Evolutionary conservation across 768 basidiomycete genomes (phyloP).

Genomic region (Pulveroboletus sp.): DNA sequence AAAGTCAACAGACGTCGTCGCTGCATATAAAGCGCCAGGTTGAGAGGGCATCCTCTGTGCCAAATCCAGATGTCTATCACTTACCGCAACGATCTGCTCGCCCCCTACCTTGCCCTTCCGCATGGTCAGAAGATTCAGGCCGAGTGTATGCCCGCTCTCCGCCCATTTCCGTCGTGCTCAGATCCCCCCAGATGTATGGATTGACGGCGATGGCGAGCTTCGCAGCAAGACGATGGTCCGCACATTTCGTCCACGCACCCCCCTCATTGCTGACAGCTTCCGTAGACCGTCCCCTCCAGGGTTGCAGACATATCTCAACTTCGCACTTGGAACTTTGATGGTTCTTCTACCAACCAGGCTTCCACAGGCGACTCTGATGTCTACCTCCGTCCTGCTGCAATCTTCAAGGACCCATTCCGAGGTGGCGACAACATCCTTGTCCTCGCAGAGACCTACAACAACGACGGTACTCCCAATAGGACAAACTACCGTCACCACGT

Average conservation of each 20-base stretch:
- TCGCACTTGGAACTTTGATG: conserved; percentile 99
- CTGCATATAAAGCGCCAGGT: neutral
- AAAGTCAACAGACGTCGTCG: conserved; percentile 19
- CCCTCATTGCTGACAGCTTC: neutral
- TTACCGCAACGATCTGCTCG: conserved; percentile 82
- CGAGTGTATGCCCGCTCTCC: conserved; percentile 58
- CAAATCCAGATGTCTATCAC: conserved; percentile 23
- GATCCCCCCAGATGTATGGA: conserved; percentile 79
- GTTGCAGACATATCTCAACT: conserved; percentile 86
- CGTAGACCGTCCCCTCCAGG: conserved; percentile 80
- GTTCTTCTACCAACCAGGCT: conserved; percentile 96
- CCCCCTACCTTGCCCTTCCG: conserved; percentile 81
- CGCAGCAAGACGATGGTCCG: conserved; percentile 94
- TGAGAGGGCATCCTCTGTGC: neutral
- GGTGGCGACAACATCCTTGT: conserved; percentile 97
- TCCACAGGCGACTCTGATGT: conserved; percentile 95
- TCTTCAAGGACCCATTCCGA: conserved; percentile 99
- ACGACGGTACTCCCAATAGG: conserved; percentile 94
- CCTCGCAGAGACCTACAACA: conserved; percentile 97
- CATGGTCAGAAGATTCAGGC: conserved; percentile 95
- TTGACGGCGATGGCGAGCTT: conserved; percentile 90
- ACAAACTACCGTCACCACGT: conserved; percentile 95
- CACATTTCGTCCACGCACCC: conserved; percentile 7
- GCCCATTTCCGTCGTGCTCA: conserved; percentile 4
- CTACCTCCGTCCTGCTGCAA: conserved; percentile 93